Evolutionary conservation across 2,329 filamentous ascomycete genomes (phyloP).

Genomic region (Chalara sp.): DNA sequence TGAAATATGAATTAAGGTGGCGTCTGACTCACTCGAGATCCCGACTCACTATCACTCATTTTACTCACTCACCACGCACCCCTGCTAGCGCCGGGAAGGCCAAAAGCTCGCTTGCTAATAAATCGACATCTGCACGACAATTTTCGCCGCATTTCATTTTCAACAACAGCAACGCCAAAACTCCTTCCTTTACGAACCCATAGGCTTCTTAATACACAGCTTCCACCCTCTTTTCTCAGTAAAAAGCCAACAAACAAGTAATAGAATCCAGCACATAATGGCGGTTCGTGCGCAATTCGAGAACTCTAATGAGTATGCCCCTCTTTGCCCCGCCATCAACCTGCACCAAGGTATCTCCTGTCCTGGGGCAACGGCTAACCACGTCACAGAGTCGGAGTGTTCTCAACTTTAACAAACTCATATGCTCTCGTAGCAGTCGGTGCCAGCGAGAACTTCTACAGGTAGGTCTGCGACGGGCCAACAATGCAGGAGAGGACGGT

Average conservation of each 20-base stretch:
- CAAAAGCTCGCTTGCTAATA: neutral
- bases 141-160: neutral
- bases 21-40: no score
- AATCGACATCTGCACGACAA: neutral
- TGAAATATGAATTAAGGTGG: no score
- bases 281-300: constrained; percentile 72
- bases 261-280: constrained; percentile 35
- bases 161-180: neutral
- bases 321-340: constrained; percentile 10
- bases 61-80: no score
- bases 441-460: constrained; percentile 98
- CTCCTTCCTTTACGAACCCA: neutral
- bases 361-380: neutral
- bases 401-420: constrained; percentile 92
- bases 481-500: neutral
- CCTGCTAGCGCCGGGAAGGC: no score
- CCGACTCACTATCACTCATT: no score
- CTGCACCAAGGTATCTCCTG: no score
- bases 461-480: constrained; percentile 35
- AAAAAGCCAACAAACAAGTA: constrained; percentile 2
- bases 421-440: constrained; percentile 93
- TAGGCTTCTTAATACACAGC: neutral
- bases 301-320: constrained; percentile 76
- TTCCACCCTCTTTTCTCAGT: neutral
- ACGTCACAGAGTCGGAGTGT: constrained; percentile 76